Percentiles rank a stretch among this genome's conserved stretches.
Evolutionary conservation across 768 basidiomycete species (phyloP).

Genomic region (Suillus subaureus): DNA sequence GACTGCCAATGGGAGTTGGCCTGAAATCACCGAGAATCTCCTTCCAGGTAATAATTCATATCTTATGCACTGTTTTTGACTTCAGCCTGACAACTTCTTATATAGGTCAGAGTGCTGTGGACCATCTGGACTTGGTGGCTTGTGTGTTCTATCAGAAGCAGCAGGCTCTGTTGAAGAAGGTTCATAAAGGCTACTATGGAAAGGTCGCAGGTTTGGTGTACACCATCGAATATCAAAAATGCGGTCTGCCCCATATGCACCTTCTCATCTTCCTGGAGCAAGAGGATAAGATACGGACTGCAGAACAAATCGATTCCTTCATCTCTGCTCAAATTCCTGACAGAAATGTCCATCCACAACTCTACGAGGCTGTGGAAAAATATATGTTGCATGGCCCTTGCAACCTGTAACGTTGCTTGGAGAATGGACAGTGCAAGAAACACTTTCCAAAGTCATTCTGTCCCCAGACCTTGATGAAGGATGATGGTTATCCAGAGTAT

Average conservation of each 20-base stretch:
- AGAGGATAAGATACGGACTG: constrained; percentile 33
- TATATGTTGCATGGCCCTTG: constrained; percentile 52
- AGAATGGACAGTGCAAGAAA: constrained; percentile 43
- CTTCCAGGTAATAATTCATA: constrained; percentile 27
- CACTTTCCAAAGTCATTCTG: constrained; percentile 45
- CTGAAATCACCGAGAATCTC: constrained; percentile 42
- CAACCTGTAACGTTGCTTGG: constrained; percentile 40
- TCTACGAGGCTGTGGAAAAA: constrained; percentile 41
- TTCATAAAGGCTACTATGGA: constrained; percentile 46
- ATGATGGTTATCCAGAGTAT: constrained; percentile 45
- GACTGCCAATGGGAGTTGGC: constrained; percentile 55
- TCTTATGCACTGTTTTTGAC: neutral
- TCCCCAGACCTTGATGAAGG: constrained; percentile 35
- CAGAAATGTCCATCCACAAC: constrained; percentile 36
- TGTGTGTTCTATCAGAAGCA: constrained; percentile 49
- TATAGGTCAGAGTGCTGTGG: constrained; percentile 36
- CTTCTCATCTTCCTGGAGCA: constrained; percentile 44
- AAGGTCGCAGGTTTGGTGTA: constrained; percentile 45
- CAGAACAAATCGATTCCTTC: constrained; percentile 40
- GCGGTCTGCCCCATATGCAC: constrained; percentile 58
- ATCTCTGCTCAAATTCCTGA: constrained; percentile 49
- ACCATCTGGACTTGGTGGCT: constrained; percentile 50
- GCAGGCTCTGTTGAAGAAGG: constrained; percentile 35
- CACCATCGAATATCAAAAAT: constrained; percentile 61
- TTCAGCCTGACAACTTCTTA: neutral